Conservation (phyloP, 2,329 filamentous ascomycete genomes). For the Pseudogymnoascus sp. region DNA sequence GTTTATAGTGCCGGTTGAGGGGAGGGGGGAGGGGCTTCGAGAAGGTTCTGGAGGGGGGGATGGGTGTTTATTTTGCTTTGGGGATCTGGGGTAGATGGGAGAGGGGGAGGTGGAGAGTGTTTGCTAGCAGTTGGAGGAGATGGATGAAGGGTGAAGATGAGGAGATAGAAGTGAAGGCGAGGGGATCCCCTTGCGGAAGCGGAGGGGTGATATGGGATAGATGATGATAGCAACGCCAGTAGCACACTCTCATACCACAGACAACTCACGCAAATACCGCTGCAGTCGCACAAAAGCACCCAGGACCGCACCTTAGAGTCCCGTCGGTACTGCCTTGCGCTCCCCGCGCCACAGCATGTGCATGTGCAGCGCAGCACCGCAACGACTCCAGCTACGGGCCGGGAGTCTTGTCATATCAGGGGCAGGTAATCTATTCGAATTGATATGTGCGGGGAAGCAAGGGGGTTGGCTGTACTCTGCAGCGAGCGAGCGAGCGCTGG, state of each 20-base stretch:
- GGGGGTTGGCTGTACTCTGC: not conserved
- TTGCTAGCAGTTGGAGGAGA: not conserved
- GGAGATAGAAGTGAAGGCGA: not conserved
- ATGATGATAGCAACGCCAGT: not conserved
- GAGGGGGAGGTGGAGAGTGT: not conserved
- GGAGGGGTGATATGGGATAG: not conserved
- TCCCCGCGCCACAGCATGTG: not conserved
- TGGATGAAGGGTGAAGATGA: not conserved
- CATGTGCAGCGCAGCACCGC: not conserved
- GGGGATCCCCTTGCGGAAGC: not conserved
- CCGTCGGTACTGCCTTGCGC: not conserved
- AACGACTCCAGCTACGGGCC: not conserved
- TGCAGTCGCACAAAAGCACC: not conserved
- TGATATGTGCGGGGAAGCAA: not conserved
- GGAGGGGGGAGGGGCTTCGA: not conserved
- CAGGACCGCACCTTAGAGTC: not conserved
- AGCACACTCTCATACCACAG: not conserved
- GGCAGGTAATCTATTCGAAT: not conserved
- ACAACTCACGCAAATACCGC: not conserved
- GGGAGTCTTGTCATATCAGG: not conserved
- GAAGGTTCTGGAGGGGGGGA: not conserved
- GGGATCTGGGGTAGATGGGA: not conserved
- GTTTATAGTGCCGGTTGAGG: not conserved
- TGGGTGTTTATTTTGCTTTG: not conserved
- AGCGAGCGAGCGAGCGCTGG: not conserved